phyloP scores from a whole-genome alignment of 306 rosid species.

The Sicyos baderoa region DNA sequence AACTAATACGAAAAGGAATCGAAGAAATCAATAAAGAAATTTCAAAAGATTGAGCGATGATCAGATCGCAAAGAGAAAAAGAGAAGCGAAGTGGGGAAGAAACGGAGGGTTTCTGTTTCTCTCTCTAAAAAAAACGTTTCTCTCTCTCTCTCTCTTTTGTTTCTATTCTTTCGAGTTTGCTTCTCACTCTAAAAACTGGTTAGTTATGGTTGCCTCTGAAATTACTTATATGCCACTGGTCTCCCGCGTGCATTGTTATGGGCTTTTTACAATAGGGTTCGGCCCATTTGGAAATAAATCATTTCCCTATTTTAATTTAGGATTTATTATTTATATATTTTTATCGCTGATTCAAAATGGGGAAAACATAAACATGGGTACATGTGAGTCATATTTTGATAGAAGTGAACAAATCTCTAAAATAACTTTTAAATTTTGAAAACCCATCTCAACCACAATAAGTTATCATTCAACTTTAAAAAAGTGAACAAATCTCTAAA shows the following conservation, averaged over 20 bases:
- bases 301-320: too few species aligned
- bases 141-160: neutral
- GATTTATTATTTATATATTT: too few species aligned
- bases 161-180: constrained; percentile 15
- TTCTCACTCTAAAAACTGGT: constrained; percentile 20
- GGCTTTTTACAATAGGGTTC: neutral
- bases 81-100: constrained; percentile 26
- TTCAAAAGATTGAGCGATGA: constrained; percentile 51
- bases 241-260: neutral
- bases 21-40: constrained; percentile 19
- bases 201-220: neutral
- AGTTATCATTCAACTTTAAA: too few species aligned
- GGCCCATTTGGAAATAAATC: neutral
- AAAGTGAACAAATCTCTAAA: too few species aligned
- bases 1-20: constrained; percentile 16
- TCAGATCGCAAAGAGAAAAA: constrained; percentile 40
- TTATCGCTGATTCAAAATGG: too few species aligned
- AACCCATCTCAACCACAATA: too few species aligned
- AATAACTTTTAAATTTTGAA: too few species aligned
- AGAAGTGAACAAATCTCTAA: too few species aligned
- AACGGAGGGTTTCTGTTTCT: constrained; percentile 6
- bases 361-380: too few species aligned
- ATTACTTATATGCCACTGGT: constrained; percentile 18
- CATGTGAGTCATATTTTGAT: too few species aligned
- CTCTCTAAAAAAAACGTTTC: constrained; percentile 5